Conservation (phyloP, 2,329 filamentous ascomycete species). For the Sporothrix brasiliensis region DNA sequence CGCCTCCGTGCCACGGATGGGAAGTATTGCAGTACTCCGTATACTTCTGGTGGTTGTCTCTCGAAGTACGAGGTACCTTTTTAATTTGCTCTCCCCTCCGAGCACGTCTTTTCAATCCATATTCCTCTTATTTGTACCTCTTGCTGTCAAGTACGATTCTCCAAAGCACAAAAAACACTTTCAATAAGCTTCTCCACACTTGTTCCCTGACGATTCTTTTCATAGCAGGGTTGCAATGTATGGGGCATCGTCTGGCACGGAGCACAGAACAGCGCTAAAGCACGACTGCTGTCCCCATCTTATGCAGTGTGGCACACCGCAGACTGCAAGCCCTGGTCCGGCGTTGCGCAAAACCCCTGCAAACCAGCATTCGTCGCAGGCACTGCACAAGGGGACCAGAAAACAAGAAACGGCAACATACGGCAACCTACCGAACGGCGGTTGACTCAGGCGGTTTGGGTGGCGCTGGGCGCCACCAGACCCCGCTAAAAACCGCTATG, state of each 20-base stretch:
- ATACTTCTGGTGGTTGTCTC: neutral
- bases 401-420: neutral
- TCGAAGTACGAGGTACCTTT: neutral
- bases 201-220: neutral
- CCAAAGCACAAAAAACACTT: neutral
- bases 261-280: conserved; percentile 25
- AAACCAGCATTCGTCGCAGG: neutral
- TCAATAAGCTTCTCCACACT: neutral
- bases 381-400: neutral
- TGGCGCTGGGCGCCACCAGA: conserved; percentile 6
- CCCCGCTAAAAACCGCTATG: conserved; percentile 2
- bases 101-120: neutral
- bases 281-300: neutral
- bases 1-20: conserved; percentile 7
- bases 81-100: neutral
- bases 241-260: conserved; percentile 14
- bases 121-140: neutral
- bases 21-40: neutral
- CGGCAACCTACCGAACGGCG: neutral
- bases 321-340: conserved; percentile 15
- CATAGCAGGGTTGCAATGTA: conserved; percentile 10
- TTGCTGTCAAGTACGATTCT: neutral
- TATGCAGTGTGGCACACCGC: conserved; percentile 24
- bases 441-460: conserved; percentile 8
- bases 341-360: neutral